Evolutionary conservation across 495 filamentous ascomycete genomes (phyloP).

Genomic region (Platismatia glauca): DNA sequence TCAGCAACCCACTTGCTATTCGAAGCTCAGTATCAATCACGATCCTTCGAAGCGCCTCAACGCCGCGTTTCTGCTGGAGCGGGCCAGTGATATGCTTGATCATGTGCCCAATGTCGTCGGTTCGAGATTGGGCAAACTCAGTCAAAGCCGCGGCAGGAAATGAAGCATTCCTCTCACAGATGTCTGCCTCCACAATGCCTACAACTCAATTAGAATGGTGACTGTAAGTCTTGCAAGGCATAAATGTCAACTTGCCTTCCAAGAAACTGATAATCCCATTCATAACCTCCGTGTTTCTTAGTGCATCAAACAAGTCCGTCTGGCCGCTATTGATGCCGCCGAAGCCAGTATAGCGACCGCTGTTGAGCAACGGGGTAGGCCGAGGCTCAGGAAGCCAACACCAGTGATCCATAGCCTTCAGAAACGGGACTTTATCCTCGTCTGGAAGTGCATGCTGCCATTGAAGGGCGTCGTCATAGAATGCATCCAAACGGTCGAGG

Average conservation of each 20-base stretch:
- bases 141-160: too few relatives aligned
- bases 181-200: conserved; percentile 1
- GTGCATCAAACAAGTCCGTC: not conserved
- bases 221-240: not conserved
- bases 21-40: not conserved
- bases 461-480: not conserved
- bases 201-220: not conserved
- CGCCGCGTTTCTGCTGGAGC: conserved; percentile 2
- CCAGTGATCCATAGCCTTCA: conserved; percentile 4
- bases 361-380: not conserved
- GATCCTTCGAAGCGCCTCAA: conserved; percentile 6
- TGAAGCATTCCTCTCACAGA: conserved; percentile 1
- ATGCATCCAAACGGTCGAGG: not conserved
- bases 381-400: not conserved
- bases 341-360: not conserved
- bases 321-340: not conserved
- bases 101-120: not conserved
- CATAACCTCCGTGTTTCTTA: not conserved
- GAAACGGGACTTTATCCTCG: not conserved
- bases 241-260: not conserved
- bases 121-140: not conserved
- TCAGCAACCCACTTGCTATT: conserved; percentile 4
- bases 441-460: not conserved
- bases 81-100: conserved; percentile 1
- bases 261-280: not conserved